Percentiles rank a stretch among this genome's conserved stretches.
These are phyloP conservation scores for Solanum ossicruentum DNA, from an alignment of 257 asterid species.

Conservation along the genomic window DNA sequence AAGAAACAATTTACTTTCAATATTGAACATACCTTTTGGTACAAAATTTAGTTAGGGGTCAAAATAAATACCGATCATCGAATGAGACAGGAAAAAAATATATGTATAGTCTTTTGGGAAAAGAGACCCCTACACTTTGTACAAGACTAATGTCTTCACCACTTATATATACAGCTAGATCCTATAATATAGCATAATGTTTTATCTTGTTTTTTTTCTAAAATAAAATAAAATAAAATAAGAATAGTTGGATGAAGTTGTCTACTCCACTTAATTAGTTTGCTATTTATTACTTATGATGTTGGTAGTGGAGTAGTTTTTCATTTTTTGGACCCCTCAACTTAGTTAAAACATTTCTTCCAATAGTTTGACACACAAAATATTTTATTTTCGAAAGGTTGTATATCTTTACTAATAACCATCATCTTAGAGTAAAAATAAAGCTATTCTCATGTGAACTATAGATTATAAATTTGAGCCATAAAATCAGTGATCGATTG, in stretches of 20 bases:
- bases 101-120: neutral
- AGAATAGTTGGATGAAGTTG: neutral
- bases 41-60: neutral
- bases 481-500: fast-evolving
- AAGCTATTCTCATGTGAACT: neutral
- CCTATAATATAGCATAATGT: neutral
- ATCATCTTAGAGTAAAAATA: too few species aligned
- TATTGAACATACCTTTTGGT: neutral
- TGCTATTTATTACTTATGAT: neutral
- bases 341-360: neutral
- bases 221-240: too few species aligned
- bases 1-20: neutral
- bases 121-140: neutral
- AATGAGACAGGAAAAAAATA: neutral
- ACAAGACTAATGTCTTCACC: neutral
- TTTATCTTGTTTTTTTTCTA: neutral
- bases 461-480: neutral
- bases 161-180: neutral
- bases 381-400: too few species aligned
- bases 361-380: neutral
- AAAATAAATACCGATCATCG: neutral
- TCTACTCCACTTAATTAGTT: neutral
- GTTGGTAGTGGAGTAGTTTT: neutral
- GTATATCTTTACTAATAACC: too few species aligned
- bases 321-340: neutral